Conservation (phyloP, 306 rosid genomes). For the Trifolium subterraneum region DNA sequence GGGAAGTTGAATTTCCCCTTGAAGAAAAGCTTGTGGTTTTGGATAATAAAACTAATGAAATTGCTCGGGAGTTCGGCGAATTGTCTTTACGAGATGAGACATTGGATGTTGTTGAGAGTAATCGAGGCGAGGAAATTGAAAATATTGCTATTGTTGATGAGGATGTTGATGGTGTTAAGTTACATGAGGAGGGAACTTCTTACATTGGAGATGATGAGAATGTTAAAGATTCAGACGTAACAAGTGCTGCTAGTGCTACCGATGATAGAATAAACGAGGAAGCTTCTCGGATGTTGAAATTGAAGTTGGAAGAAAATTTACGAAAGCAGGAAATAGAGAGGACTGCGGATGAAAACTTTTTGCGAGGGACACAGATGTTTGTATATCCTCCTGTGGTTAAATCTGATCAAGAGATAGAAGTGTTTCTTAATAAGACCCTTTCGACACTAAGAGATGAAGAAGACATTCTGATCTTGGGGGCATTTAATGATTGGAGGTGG, state of each 20-base stretch:
- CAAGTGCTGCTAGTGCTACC: slow-evolving; percentile 35
- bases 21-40: slow-evolving; percentile 49
- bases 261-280: slow-evolving; percentile 53
- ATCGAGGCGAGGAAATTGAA: slow-evolving; percentile 39
- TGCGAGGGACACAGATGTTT: slow-evolving; percentile 66
- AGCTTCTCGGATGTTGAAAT: slow-evolving; percentile 52
- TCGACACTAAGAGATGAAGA: slow-evolving; percentile 70
- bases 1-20: slow-evolving; percentile 44
- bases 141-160: slow-evolving; percentile 46
- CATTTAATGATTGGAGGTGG: slow-evolving; percentile 93
- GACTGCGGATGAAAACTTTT: slow-evolving; percentile 65
- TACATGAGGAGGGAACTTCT: slow-evolving; percentile 39
- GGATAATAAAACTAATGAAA: slow-evolving; percentile 43
- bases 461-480: slow-evolving; percentile 80
- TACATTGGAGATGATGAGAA: slow-evolving; percentile 38
- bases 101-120: slow-evolving; percentile 25
- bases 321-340: slow-evolving; percentile 65
- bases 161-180: slow-evolving; percentile 33
- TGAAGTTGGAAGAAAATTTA: slow-evolving; percentile 66
- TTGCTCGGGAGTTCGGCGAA: slow-evolving; percentile 44
- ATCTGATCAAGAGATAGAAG: slow-evolving; percentile 84
- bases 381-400: slow-evolving; percentile 75
- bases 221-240: slow-evolving; percentile 42
- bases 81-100: slow-evolving; percentile 42
- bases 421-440: slow-evolving; percentile 68